A percentile compares a stretch with the other conserved stretches of the same genome.
Evolutionary conservation across 306 rosid species (phyloP).

Genomic region (Cucurbita moschata): DNA sequence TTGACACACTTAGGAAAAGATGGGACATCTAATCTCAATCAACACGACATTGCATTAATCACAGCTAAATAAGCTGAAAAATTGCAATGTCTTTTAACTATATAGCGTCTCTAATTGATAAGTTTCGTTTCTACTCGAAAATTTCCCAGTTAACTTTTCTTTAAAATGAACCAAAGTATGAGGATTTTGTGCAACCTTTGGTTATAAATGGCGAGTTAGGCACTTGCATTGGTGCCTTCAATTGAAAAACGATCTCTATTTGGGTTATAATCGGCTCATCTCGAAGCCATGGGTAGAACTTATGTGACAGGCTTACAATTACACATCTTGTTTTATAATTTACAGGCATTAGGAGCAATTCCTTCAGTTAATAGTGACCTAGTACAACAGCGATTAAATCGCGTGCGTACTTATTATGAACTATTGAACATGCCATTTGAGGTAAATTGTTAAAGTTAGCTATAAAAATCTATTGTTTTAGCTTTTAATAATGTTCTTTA

Average conservation of each 20-base stretch:
- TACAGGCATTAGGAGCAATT: conserved; percentile 91
- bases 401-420: conserved; percentile 88
- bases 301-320: not conserved
- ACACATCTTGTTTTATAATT: not conserved
- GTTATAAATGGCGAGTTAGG: not conserved
- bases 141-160: not conserved
- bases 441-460: conserved; percentile 36
- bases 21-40: not conserved
- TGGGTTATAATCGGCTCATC: not conserved
- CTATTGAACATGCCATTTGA: conserved; percentile 96
- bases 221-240: not conserved
- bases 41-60: not conserved
- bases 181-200: not conserved
- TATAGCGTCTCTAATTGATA: not conserved
- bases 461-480: not conserved
- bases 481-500: not conserved
- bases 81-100: not conserved
- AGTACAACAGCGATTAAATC: conserved; percentile 82
- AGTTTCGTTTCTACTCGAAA: not conserved
- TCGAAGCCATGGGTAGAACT: not conserved
- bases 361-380: conserved; percentile 76
- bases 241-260: not conserved
- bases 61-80: not conserved
- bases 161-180: not conserved
- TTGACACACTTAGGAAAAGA: not conserved